Evolutionary conservation across 2,329 filamentous ascomycete genomes (phyloP).

Genomic region (Zarea fungicola): DNA sequence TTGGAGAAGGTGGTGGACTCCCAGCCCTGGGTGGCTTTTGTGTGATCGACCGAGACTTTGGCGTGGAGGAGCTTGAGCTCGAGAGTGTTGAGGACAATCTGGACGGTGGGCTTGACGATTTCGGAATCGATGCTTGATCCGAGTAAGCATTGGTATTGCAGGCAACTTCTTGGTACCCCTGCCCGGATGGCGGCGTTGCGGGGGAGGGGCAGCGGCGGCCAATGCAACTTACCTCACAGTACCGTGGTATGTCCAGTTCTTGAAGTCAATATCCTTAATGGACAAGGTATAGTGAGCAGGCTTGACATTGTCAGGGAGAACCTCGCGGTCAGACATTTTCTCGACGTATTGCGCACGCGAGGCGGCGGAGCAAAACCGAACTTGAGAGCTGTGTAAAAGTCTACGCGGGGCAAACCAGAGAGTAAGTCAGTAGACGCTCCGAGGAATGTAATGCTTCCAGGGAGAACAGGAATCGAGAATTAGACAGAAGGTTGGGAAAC

Average conservation of each 20-base stretch:
- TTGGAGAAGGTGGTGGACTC: constrained; percentile 68
- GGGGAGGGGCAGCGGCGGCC: neutral
- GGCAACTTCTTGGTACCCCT: neutral
- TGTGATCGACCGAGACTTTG: constrained; percentile 55
- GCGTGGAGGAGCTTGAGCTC: constrained; percentile 70
- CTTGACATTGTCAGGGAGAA: constrained; percentile 62
- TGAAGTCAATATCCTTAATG: constrained; percentile 75
- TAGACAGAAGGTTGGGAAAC: neutral
- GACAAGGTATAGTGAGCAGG: constrained; percentile 82
- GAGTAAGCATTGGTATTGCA: constrained; percentile 11
- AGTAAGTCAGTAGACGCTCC: constrained; percentile 4
- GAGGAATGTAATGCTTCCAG: neutral
- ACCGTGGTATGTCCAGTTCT: constrained; percentile 72
- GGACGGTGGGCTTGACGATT: constrained; percentile 64
- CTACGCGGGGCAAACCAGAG: neutral
- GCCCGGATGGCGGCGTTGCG: neutral
- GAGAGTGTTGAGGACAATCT: constrained; percentile 79
- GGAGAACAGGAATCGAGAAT: neutral
- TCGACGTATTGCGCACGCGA: constrained; percentile 12
- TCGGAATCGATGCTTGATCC: constrained; percentile 62
- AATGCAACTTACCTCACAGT: constrained; percentile 52
- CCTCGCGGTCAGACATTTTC: constrained; percentile 55
- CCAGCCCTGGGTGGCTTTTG: constrained; percentile 50
- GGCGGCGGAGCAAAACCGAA: constrained; percentile 6
- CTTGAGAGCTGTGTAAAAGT: neutral